Base-by-base conservation (phyloP, 192 early-diverging fungal genomes). In the Entomortierella chlamydospora region DNA sequence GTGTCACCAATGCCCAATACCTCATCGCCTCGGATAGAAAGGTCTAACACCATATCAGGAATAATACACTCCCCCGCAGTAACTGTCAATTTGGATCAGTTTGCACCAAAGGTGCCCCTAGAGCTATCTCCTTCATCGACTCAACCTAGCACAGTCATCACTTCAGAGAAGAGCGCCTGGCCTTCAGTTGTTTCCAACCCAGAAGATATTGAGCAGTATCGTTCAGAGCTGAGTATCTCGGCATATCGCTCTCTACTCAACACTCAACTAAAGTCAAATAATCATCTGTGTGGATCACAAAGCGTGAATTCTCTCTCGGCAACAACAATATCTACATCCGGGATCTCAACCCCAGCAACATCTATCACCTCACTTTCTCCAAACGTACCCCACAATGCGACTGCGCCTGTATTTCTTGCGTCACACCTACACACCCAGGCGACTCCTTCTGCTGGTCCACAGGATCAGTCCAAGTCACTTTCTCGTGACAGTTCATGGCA, bases 131-230 rank as follows among this genome's bases (percentile, higher is more conserved):
- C 76, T 4, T 79, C 68, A 1, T 79, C 74, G 1, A 70, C 62
- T 25, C 67, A 70, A 22, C 66, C 67, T 6, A 78, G 74, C n/a
- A 64, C 66, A 5, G 61, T 61, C 0, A 25, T 78, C 3, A 59
- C 67, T 0, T 57, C 74, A 0, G 74, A 78, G 10, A 78, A 64
- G 30, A 70, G 54, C 23, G 34, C 67, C 8, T 78, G 74, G 74
- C 55, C 76, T 25, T 15, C 57, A 20, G 30, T 31, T 37, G 57
- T 51, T 42, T 64, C 74, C 12, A 78, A 69, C 26, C 57, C 63
- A 2, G 76, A 79, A 22, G 76, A 79, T 12, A 79, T 79, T 56
- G 76, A 79, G 43, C 76, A 79, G 33, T 70, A 70, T 45, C 76
- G 76, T 11, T 53, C 76, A 43, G 76, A 79, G 23, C 50, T 79